Base-by-base conservation (phyloP, 140 eudicot genomes). In the Erigeron philadelphicus region DNA sequence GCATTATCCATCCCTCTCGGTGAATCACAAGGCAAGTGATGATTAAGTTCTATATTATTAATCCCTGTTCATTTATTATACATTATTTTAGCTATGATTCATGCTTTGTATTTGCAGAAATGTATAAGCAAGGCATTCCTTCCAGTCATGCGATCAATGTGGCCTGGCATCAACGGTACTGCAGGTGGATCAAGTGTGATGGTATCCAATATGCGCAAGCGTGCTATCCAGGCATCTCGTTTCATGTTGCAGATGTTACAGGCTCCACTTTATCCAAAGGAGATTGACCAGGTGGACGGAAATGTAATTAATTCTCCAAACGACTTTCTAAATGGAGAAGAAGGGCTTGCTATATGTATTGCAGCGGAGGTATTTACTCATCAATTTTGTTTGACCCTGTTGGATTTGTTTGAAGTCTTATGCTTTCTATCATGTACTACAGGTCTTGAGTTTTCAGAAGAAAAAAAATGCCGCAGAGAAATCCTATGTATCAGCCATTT, bases 191-290 rank as follows among this genome's bases (percentile, higher is more conserved):
- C 91, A 64, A 6, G 81, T 11, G 55, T 72, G 42, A 67, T 81
- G 81, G 81, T 89, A 59, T 87, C 99, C 38, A 87, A 79, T 80
- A 76, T 82, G 89, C 94, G 99, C 35, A 94, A 85, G 77, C 95
- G 88, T 76, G 99, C 97, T 55, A 83, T 75, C 68, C 99, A 87
- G 74, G 97, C 95, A 49, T 94, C 99, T 60, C 97, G 89, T n/a
- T 94, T 94, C 78, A 90, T 94, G 95, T 69, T 94, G 76, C 95
- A 89, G 73, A 87, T 94, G 99, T 74, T 94, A 79, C 95, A 89
- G 70, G 78, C 85, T 72, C 96, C 90, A 6, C 72, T 94, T 48
- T 81, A 85, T 57, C 74, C 77, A 55, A 85, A 85, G 66, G 90
- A 83, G 61, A 76, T 41, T 66, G 76, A 82, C 57, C 84, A 60